Conservation (phyloP, 352 stramenopile genomes). For the Phytopythium vexans region DNA sequence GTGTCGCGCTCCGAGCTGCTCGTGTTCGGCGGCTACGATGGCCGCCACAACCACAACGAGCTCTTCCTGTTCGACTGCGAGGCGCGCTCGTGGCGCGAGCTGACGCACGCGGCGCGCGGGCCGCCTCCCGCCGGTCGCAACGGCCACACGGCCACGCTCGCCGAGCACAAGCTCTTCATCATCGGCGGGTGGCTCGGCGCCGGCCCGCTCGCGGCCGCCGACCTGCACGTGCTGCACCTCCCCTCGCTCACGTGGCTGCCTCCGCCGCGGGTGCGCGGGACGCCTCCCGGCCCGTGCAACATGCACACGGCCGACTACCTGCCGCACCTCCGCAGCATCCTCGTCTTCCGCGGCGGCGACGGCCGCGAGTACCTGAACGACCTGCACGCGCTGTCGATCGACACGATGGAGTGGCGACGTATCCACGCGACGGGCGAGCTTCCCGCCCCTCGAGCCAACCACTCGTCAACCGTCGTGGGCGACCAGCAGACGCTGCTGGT, state of each 20-base stretch:
- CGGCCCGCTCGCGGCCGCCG: conserved; percentile 88
- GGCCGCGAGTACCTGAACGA: conserved; percentile 96
- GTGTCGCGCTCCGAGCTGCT: conserved; percentile 56
- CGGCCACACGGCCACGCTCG: conserved; percentile 94
- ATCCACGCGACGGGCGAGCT: conserved; percentile 72
- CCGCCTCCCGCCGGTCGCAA: conserved; percentile 86
- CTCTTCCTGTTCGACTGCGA: conserved; percentile 89
- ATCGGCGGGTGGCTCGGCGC: conserved; percentile 94
- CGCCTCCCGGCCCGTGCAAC: conserved; percentile 90
- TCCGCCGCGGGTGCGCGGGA: conserved; percentile 29
- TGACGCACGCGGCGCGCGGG: conserved; percentile 40
- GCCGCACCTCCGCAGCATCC: conserved; percentile 70
- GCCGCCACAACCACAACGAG: conserved; percentile 92
- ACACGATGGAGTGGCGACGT: conserved; percentile 84
- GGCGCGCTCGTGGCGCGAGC: conserved; percentile 61
- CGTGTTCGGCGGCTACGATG: conserved; percentile 95
- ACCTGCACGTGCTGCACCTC: conserved; percentile 92
- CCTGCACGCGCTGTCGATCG: conserved; percentile 90
- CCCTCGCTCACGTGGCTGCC: conserved; percentile 61
- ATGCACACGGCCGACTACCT: conserved; percentile 98
- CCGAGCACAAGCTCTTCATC: conserved; percentile 88
- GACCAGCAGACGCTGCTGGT: conserved; percentile 84
- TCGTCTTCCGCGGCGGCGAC: conserved; percentile 94
- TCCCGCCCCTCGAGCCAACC: conserved; percentile 91
- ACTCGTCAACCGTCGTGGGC: conserved; percentile 90